These are phyloP conservation scores for Metarhizium anisopliae DNA, from an alignment of 2,329 filamentous ascomycete species.

Conservation along the genomic window DNA sequence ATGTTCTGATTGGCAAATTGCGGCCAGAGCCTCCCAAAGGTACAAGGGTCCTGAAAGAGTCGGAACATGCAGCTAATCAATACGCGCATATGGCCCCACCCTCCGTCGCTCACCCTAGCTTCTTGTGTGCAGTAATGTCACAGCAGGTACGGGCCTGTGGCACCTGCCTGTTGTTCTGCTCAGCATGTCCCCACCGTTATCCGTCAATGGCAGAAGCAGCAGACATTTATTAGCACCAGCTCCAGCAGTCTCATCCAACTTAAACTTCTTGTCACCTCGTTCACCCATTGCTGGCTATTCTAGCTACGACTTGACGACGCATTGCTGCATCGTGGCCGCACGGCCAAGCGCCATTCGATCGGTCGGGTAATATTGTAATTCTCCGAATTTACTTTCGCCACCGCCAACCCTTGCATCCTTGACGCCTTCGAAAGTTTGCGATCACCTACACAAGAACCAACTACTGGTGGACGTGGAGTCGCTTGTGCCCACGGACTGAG, in stretches of 20 bases:
- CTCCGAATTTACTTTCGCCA: not conserved
- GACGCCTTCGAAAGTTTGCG: slow-evolving; percentile 1
- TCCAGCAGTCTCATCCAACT: not conserved
- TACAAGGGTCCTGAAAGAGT: not conserved
- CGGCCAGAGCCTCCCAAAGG: too few species aligned
- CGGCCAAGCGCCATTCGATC: slow-evolving; percentile 3
- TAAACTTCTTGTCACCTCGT: not conserved
- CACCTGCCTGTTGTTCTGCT: not conserved
- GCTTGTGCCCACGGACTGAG: not conserved
- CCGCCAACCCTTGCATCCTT: not conserved
- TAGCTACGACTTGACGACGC: not conserved
- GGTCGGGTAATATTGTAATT: not conserved
- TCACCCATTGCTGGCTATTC: not conserved
- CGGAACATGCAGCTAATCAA: not conserved
- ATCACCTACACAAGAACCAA: not conserved
- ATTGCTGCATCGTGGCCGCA: slow-evolving; percentile 2
- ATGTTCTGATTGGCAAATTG: too few species aligned
- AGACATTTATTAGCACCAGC: not conserved
- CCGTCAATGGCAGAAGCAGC: not conserved
- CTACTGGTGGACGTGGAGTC: not conserved
- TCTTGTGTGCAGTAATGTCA: not conserved
- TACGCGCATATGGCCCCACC: not conserved
- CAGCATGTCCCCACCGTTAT: slow-evolving; percentile 2
- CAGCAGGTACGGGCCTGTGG: not conserved
- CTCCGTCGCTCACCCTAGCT: not conserved